Evolutionary conservation across 108 stramenopile genomes (phyloP).

Genomic region (Fistulifera pelliculosa): DNA sequence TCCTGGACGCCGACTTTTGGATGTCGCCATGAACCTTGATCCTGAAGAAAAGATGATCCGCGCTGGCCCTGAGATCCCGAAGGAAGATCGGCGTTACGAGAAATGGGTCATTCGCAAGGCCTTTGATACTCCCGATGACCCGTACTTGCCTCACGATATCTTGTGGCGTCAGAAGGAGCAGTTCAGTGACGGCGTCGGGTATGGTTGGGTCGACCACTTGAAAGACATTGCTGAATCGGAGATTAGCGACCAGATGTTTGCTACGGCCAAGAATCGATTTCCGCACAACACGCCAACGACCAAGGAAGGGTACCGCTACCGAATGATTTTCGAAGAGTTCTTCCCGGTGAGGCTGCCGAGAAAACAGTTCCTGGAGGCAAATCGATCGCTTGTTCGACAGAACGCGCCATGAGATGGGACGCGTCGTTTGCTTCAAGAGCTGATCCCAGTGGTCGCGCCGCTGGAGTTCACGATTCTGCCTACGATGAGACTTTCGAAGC

Average conservation of each 20-base stretch:
- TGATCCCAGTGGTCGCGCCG: slow-evolving; percentile 93
- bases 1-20: slow-evolving; percentile 96
- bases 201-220: slow-evolving; percentile 95
- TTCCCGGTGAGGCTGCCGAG: slow-evolving; percentile 94
- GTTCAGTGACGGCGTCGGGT: slow-evolving; percentile 98
- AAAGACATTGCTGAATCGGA: slow-evolving; percentile 86
- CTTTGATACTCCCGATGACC: slow-evolving; percentile 97
- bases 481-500: slow-evolving; percentile 84
- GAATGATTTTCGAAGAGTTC: slow-evolving; percentile 92
- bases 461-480: slow-evolving; percentile 91
- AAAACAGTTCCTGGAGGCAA: slow-evolving; percentile 96
- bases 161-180: slow-evolving; percentile 99
- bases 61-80: slow-evolving; percentile 56
- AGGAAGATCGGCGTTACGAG: slow-evolving; percentile 84
- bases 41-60: slow-evolving; percentile 93
- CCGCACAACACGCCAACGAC: slow-evolving; percentile 96
- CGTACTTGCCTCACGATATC: slow-evolving; percentile 93
- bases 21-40: slow-evolving; percentile 92
- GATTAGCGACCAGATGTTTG: slow-evolving; percentile 91
- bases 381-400: slow-evolving; percentile 97
- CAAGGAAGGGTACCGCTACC: slow-evolving; percentile 97
- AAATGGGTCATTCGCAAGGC: slow-evolving; percentile 97
- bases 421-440: slow-evolving; percentile 72
- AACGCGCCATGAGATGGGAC: slow-evolving; percentile 96
- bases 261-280: slow-evolving; percentile 85